A percentile compares a stretch with the other conserved stretches of the same genome.
Evolutionary conservation across 352 stramenopile genomes (phyloP).

Genomic region (Phytophthora rubi): DNA sequence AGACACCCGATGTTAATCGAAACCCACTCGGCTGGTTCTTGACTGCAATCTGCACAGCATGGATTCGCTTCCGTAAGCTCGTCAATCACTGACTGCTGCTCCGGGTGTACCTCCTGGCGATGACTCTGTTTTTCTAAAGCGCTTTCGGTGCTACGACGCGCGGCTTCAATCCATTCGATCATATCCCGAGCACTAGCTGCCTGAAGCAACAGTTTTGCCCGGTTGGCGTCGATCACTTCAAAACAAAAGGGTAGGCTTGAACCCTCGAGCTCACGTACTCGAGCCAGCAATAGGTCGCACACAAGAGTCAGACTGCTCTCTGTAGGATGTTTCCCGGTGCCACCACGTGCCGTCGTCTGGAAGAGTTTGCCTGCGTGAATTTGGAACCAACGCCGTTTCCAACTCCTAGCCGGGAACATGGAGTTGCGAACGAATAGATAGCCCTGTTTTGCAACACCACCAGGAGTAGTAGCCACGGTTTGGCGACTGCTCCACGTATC

Average conservation of each 20-base stretch:
- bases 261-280: constrained; percentile 63
- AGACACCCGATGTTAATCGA: constrained; percentile 97
- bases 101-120: constrained; percentile 81
- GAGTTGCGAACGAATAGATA: constrained; percentile 89
- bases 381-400: constrained; percentile 89
- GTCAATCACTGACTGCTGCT: constrained; percentile 75
- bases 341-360: constrained; percentile 51
- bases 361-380: constrained; percentile 89
- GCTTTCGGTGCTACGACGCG: constrained; percentile 78
- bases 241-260: constrained; percentile 77
- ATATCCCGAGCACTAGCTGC: constrained; percentile 77
- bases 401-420: constrained; percentile 83
- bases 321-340: constrained; percentile 60
- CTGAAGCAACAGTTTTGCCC: constrained; percentile 80
- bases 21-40: constrained; percentile 93
- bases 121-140: constrained; percentile 87
- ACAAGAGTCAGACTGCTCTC: constrained; percentile 75
- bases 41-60: constrained; percentile 75
- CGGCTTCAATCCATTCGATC: constrained; percentile 84
- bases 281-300: constrained; percentile 84
- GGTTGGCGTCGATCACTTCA: constrained; percentile 85
- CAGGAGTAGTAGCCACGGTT: constrained; percentile 33
- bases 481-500: constrained; percentile 69
- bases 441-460: constrained; percentile 72
- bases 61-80: constrained; percentile 65